These are phyloP conservation scores for Penicillium odoratum DNA, from an alignment of 495 filamentous ascomycete genomes.

Conservation along the genomic window DNA sequence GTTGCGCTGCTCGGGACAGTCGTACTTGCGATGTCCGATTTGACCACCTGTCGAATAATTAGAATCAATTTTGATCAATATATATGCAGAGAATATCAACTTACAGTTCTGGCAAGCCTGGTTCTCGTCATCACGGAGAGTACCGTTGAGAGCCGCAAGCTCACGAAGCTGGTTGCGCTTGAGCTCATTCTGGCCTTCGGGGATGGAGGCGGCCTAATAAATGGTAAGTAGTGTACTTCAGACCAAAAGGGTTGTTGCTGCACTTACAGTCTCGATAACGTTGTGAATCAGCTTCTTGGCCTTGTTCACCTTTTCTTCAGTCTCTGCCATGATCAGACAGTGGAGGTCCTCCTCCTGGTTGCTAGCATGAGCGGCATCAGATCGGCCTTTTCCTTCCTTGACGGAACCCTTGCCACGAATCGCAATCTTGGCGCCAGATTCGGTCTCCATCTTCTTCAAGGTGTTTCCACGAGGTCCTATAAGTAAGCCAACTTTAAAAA, in stretches of 20 bases:
- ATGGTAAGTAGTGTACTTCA: background rate
- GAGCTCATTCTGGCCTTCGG: constrained; percentile 96
- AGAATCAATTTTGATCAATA: constrained; percentile 5
- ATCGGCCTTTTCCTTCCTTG: constrained; percentile 98
- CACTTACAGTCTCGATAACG: constrained; percentile 91
- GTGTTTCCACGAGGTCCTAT: constrained; percentile 99
- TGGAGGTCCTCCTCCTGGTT: constrained; percentile 99
- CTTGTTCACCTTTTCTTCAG: constrained; percentile 97
- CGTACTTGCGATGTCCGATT: constrained; percentile 98
- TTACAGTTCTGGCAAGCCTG: constrained; percentile 98
- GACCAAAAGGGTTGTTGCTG: background rate
- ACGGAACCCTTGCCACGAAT: constrained; percentile 99
- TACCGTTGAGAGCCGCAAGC: constrained; percentile 95
- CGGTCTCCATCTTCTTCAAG: constrained; percentile 97
- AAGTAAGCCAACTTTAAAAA: constrained; percentile 98
- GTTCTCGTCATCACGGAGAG: constrained; percentile 96
- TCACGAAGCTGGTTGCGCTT: constrained; percentile 98
- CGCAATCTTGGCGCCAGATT: constrained; percentile 96
- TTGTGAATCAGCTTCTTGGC: constrained; percentile 97
- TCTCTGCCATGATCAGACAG: constrained; percentile 98
- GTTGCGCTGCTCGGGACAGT: constrained; percentile 96
- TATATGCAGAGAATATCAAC: constrained; percentile 21
- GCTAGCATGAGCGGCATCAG: constrained; percentile 96
- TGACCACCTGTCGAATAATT: constrained; percentile 65
- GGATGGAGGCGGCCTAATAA: constrained; percentile 88